A percentile compares a stretch with the other conserved stretches of the same genome.
These are phyloP conservation scores for Sporothrix phasma DNA, from an alignment of 2,329 filamentous ascomycete species.

Conservation along the genomic window DNA sequence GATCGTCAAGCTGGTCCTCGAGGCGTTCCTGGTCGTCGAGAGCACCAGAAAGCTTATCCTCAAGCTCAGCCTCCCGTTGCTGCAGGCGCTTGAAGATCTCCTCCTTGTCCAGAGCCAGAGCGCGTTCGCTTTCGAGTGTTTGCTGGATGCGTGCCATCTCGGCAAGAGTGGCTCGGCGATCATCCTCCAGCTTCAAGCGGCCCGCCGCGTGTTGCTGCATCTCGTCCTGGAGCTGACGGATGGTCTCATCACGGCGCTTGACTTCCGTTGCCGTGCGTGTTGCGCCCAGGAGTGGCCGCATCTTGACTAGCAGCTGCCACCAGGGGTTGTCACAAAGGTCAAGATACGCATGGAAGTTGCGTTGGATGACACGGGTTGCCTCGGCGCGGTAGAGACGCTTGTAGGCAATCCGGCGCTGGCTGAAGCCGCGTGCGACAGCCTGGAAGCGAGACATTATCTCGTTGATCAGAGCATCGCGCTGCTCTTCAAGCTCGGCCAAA, in stretches of 20 bases:
- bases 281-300: conserved; percentile 88
- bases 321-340: conserved; percentile 87
- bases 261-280: conserved; percentile 89
- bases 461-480: conserved; percentile 82
- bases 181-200: conserved; percentile 76
- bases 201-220: conserved; percentile 67
- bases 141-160: conserved; percentile 88
- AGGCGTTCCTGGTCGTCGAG: conserved; percentile 89
- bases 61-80: conserved; percentile 78
- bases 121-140: conserved; percentile 87
- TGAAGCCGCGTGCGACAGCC: conserved; percentile 80
- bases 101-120: conserved; percentile 94
- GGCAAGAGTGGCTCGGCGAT: conserved; percentile 73
- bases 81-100: conserved; percentile 98
- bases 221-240: conserved; percentile 74
- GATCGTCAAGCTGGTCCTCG: conserved; percentile 83
- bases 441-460: conserved; percentile 94
- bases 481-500: conserved; percentile 90
- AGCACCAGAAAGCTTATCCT: conserved; percentile 84
- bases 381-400: conserved; percentile 93
- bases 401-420: conserved; percentile 76
- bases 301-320: conserved; percentile 92
- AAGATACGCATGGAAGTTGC: conserved; percentile 86
- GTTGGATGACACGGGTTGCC: conserved; percentile 87
- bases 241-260: conserved; percentile 89